Percentiles rank a stretch among this genome's conserved stretches.
phyloP scores from a whole-genome alignment of 768 basidiomycete genomes.

The Hortiboletus flavorubellus region DNA sequence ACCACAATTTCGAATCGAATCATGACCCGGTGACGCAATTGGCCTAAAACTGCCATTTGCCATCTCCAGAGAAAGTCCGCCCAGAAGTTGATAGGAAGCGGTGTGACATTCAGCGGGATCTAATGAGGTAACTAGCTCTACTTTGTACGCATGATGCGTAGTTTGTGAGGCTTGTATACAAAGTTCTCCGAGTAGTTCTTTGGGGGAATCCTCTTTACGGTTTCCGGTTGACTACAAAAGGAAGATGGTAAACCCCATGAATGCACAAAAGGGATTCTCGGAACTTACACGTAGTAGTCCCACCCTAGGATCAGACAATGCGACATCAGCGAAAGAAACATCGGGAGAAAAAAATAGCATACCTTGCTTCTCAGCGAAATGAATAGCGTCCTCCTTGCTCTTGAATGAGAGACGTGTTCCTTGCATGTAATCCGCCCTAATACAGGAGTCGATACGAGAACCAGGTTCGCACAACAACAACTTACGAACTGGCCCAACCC shows the following conservation, averaged over 20 bases:
- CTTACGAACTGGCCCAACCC: conserved; percentile 95
- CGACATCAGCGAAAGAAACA: not conserved
- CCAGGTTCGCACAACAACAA: conserved; percentile 15
- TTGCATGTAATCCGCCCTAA: conserved; percentile 94
- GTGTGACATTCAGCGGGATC: not conserved
- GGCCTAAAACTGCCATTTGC: not conserved
- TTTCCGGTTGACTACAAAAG: conserved; percentile 49
- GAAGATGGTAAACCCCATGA: conserved; percentile 4
- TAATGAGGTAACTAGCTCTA: conserved; percentile 43
- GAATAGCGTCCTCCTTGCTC: conserved; percentile 86
- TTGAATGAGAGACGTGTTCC: conserved; percentile 81
- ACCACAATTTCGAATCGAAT: not conserved
- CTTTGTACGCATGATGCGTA: conserved; percentile 88
- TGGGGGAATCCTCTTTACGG: conserved; percentile 67
- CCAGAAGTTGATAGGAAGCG: not conserved
- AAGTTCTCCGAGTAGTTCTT: conserved; percentile 94
- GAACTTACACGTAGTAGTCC: conserved; percentile 85
- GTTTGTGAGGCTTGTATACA: conserved; percentile 72
- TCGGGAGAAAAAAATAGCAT: conserved; percentile 11
- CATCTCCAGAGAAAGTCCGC: not conserved
- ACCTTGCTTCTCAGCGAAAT: conserved; percentile 98
- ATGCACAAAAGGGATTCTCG: conserved; percentile 1
- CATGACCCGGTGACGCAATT: not conserved
- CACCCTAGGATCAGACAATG: conserved; percentile 54
- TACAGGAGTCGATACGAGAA: not conserved